These are phyloP conservation scores for Skeletonema marinoi DNA, from an alignment of 108 stramenopile species.

Conservation along the genomic window DNA sequence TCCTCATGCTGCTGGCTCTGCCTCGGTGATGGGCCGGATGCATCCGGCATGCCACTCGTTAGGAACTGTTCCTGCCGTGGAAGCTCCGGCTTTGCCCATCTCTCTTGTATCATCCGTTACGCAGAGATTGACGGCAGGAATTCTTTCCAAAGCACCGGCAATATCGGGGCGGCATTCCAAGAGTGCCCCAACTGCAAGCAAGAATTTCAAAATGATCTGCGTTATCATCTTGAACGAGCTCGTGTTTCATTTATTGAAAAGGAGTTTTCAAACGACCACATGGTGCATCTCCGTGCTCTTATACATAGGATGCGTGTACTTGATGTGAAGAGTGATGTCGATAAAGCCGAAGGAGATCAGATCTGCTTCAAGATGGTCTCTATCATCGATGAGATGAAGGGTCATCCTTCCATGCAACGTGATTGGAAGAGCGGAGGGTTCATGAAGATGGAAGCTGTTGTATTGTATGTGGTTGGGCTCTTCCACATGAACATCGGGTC, in stretches of 20 bases:
- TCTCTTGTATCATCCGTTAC: neutral
- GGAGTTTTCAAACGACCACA: neutral
- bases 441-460: slow-evolving; percentile 1
- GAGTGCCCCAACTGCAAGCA: slow-evolving; percentile 1
- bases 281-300: neutral
- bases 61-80: slow-evolving; percentile 7
- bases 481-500: neutral
- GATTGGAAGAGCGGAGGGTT: neutral
- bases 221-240: neutral
- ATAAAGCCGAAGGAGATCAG: neutral
- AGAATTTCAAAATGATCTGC: neutral
- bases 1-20: slow-evolving; percentile 3
- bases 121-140: neutral
- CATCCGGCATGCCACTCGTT: neutral
- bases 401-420: neutral
- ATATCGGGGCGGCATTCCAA: neutral
- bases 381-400: neutral
- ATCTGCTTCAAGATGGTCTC: neutral
- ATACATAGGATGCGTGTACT: neutral
- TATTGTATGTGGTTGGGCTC: neutral
- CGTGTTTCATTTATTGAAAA: neutral
- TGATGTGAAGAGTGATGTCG: neutral
- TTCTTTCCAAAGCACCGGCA: neutral
- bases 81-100: slow-evolving; percentile 10
- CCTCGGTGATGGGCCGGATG: neutral